Conservation (phyloP, 192 early-diverging fungal species). For the Umbelopsis sp. region DNA sequence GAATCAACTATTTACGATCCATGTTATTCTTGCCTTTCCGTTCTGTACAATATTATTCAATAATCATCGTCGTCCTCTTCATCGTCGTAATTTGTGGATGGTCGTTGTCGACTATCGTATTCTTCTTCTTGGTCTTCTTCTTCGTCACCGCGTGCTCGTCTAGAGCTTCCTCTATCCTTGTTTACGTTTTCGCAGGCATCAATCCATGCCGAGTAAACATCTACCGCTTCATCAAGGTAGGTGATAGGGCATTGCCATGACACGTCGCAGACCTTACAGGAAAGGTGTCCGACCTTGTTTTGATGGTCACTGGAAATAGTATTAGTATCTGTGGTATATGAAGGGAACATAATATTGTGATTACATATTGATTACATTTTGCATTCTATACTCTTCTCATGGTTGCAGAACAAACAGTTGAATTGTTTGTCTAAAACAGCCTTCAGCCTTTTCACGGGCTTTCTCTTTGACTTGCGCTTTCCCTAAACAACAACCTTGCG, state of each 20-base stretch:
- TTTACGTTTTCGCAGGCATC: conserved; percentile 75
- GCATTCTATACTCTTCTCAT: conserved; percentile 76
- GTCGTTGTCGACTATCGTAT: not conserved
- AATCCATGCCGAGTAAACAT: conserved; percentile 91
- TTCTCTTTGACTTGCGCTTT: conserved; percentile 78
- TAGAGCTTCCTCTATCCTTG: conserved; percentile 22
- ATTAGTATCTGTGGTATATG: not conserved
- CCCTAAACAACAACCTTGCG: conserved; percentile 42
- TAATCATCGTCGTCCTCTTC: conserved; percentile 7
- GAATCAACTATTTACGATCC: not conserved
- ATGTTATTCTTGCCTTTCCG: not conserved
- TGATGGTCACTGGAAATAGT: conserved; percentile 52
- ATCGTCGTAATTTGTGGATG: not conserved
- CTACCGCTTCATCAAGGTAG: conserved; percentile 74
- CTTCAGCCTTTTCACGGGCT: conserved; percentile 65
- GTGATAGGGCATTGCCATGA: conserved; percentile 73
- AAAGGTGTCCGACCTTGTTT: conserved; percentile 73
- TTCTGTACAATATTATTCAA: conserved; percentile 9
- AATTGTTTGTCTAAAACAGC: conserved; percentile 73
- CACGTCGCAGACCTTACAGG: conserved; percentile 79
- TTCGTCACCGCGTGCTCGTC: not conserved
- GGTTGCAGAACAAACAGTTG: conserved; percentile 85
- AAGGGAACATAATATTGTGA: too few species aligned
- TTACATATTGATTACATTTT: conserved; percentile 61
- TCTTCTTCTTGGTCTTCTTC: conserved; percentile 10